Evolutionary conservation across 768 basidiomycete species (phyloP).

Genomic region (Exidia glandulosa): DNA sequence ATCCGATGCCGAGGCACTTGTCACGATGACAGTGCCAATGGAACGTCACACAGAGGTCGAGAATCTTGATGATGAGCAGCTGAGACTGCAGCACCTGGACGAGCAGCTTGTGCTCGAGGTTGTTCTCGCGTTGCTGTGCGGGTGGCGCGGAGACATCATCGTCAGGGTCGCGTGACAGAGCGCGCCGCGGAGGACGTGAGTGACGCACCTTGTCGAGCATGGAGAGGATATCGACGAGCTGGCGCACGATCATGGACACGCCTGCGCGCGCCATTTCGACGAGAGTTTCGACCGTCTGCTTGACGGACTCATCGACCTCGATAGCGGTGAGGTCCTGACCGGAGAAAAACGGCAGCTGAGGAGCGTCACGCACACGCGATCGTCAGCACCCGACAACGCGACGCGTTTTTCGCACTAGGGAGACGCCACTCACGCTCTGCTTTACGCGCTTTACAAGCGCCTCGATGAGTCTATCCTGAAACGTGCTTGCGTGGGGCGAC

Average conservation of each 20-base stretch:
- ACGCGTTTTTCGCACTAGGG: neutral
- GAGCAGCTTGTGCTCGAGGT: constrained; percentile 32
- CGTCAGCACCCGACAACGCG: neutral
- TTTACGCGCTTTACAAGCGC: neutral
- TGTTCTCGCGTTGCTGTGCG: constrained; percentile 40
- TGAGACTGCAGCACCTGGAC: constrained; percentile 82
- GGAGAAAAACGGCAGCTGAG: constrained; percentile 75
- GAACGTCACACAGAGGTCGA: constrained; percentile 66
- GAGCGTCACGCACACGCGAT: neutral
- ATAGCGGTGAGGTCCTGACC: constrained; percentile 61
- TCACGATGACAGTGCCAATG: constrained; percentile 51
- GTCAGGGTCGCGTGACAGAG: constrained; percentile 1
- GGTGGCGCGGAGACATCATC: neutral
- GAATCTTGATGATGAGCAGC: constrained; percentile 72
- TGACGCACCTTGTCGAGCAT: constrained; percentile 56
- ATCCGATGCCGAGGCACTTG: constrained; percentile 6
- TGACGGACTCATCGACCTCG: constrained; percentile 65
- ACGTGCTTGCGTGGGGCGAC: neutral
- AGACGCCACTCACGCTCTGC: neutral
- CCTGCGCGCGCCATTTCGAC: constrained; percentile 67
- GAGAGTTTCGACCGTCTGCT: constrained; percentile 67
- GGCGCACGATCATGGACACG: constrained; percentile 69
- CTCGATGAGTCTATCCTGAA: neutral
- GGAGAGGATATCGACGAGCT: constrained; percentile 66
- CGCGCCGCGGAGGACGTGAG: constrained; percentile 7